Percentiles rank a stretch among this genome's conserved stretches.
Conservation (phyloP, 2,329 filamentous ascomycete species). For the Colletotrichum sidae region DNA sequence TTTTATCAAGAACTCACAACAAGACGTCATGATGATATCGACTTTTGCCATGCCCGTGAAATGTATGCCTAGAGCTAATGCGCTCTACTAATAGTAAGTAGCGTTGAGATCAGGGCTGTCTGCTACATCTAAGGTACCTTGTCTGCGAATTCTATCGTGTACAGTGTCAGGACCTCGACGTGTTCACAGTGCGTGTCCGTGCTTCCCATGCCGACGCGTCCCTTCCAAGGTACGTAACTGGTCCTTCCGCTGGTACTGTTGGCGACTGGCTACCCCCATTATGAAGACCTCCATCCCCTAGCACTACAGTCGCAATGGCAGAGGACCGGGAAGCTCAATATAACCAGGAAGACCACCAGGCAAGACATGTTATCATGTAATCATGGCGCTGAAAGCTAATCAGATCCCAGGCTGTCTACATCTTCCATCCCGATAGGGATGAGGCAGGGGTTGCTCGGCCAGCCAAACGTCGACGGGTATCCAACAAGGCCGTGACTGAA, state of each 20-base stretch:
- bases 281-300: background rate
- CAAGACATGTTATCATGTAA: slow-evolving; percentile 37
- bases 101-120: no score
- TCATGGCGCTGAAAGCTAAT: background rate
- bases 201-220: slow-evolving; percentile 23
- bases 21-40: background rate
- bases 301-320: slow-evolving; percentile 21
- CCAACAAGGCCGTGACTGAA: slow-evolving; percentile 48
- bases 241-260: background rate
- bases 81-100: no score
- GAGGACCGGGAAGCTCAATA: slow-evolving; percentile 9
- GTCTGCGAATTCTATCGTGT: background rate
- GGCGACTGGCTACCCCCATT: slow-evolving; percentile 15
- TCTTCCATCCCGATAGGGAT: slow-evolving; percentile 66
- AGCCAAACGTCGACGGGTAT: slow-evolving; percentile 68
- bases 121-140: background rate
- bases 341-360: slow-evolving; percentile 58
- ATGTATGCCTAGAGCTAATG: background rate
- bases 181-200: slow-evolving; percentile 12
- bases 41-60: background rate
- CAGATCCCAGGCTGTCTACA: slow-evolving; percentile 66
- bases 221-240: background rate
- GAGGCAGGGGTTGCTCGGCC: slow-evolving; percentile 52
- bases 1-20: slow-evolving; percentile 10
- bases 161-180: accelerated